These are phyloP conservation scores for Penicillium manginii DNA, from an alignment of 495 filamentous ascomycete species.

Conservation along the genomic window DNA sequence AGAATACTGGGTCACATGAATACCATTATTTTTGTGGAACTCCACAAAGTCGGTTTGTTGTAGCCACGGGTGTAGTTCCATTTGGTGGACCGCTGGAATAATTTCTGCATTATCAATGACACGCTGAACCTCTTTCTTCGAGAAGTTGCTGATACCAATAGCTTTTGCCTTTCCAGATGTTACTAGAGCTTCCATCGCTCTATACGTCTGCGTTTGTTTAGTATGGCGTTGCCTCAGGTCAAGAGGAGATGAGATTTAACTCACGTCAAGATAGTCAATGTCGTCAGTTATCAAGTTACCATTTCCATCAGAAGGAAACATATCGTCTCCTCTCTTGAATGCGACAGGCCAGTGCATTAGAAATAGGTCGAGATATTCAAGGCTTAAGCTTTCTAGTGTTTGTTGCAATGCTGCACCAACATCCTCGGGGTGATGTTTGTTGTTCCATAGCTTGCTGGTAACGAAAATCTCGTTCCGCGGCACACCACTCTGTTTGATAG, in stretches of 20 bases:
- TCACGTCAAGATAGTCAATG: constrained; percentile 55
- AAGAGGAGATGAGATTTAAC: constrained; percentile 8
- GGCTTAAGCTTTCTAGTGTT: constrained; percentile 61
- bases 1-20: constrained; percentile 68
- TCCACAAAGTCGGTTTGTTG: constrained; percentile 62
- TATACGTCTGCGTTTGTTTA: constrained; percentile 51
- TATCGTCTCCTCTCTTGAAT: constrained; percentile 44
- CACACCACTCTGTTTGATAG: constrained; percentile 58
- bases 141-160: constrained; percentile 83
- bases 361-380: constrained; percentile 72
- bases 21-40: constrained; percentile 58
- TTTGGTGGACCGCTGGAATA: constrained; percentile 68
- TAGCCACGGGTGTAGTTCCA: constrained; percentile 65
- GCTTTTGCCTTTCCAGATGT: constrained; percentile 59
- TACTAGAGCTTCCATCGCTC: constrained; percentile 65
- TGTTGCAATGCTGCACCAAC: constrained; percentile 61
- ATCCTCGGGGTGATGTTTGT: constrained; percentile 65
- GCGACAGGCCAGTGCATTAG: constrained; percentile 71
- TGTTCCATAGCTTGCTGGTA: constrained; percentile 74
- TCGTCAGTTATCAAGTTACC: constrained; percentile 49
- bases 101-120: constrained; percentile 62
- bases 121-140: constrained; percentile 66
- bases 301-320: constrained; percentile 47
- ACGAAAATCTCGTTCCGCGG: constrained; percentile 66
- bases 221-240: not conserved